Percentiles rank a stretch among this genome's conserved stretches.
Evolutionary conservation across 75 land plant genomes (phyloP).

Genomic region (Selaginella moellendorffii): DNA sequence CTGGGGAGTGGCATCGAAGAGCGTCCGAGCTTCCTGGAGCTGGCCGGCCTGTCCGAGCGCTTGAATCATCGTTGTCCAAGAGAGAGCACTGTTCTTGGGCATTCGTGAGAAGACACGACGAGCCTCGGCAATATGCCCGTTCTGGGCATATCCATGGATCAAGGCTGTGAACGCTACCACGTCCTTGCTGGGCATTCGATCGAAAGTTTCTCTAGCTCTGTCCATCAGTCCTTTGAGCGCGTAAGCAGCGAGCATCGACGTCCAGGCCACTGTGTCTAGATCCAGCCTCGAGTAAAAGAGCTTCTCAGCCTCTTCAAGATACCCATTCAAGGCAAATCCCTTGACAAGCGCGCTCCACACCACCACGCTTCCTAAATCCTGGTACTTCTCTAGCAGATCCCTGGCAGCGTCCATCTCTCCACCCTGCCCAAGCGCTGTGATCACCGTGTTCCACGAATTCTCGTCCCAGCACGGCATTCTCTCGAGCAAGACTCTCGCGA

Average conservation of each 20-base stretch:
- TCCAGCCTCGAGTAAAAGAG: neutral
- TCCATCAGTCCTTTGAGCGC: neutral
- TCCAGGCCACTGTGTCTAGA: neutral
- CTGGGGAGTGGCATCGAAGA: neutral
- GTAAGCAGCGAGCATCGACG: neutral
- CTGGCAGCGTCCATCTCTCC: neutral
- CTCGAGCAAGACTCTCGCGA: neutral
- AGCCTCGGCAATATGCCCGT: neutral
- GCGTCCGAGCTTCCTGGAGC: neutral
- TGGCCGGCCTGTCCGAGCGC: neutral
- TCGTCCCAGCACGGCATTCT: neutral
- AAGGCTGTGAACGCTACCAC: neutral
- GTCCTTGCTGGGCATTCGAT: neutral
- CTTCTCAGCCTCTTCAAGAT: neutral
- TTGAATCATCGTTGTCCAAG: neutral
- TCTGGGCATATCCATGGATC: neutral
- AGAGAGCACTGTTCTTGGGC: neutral
- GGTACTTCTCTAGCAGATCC: neutral
- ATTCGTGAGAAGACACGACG: neutral
- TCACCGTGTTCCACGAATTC: neutral
- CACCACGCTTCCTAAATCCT: neutral
- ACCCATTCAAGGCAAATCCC: neutral
- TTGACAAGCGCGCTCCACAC: neutral
- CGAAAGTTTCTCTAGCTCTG: neutral
- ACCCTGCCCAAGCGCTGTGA: neutral